Conservation (phyloP, 179 eudicot species). For the Beta macrorhiza region DNA sequence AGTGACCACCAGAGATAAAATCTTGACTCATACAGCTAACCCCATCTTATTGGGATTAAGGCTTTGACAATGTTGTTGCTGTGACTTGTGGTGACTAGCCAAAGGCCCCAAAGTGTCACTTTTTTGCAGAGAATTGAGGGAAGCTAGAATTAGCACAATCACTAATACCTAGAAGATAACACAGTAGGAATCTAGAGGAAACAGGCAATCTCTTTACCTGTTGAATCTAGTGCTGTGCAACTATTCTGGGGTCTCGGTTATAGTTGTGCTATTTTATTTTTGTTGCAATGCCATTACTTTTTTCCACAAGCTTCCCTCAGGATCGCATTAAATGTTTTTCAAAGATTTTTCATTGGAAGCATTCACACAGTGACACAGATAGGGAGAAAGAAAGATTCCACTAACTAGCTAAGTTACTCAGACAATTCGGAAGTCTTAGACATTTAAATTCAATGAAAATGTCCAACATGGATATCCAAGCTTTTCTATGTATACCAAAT, state of each 20-base stretch:
- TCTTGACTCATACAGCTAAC: too few species aligned
- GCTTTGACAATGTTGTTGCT: too few species aligned
- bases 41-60: too few species aligned
- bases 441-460: too few species aligned
- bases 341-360: not conserved
- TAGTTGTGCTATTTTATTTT: not conserved
- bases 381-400: not conserved
- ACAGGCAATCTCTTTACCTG: not conserved
- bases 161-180: not conserved
- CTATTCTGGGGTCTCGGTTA: not conserved
- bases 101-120: not conserved
- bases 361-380: not conserved
- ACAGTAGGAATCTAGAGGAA: not conserved
- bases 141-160: not conserved
- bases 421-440: not conserved
- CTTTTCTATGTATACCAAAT: not conserved
- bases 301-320: not conserved
- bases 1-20: too few species aligned
- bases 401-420: not conserved
- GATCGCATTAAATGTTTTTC: not conserved
- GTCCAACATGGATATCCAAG: not conserved
- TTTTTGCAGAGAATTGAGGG: not conserved
- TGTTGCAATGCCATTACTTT: not conserved
- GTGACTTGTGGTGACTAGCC: not conserved
- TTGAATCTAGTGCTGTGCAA: not conserved